phyloP scores from a whole-genome alignment of 108 stramenopile species.

The Skeletonema potamos region DNA sequence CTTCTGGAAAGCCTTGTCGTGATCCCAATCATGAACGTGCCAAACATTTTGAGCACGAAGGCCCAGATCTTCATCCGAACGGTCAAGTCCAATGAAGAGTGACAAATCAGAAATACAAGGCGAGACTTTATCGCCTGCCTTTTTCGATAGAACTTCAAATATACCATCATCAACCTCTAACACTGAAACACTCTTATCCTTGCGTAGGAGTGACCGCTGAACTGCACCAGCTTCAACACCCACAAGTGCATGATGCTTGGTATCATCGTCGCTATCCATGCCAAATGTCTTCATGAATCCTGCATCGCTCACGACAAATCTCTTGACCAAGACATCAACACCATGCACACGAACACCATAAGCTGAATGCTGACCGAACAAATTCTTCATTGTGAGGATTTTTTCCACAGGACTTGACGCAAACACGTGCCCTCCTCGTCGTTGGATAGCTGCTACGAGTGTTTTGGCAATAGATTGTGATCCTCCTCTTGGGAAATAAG shows the following conservation, averaged over 20 bases:
- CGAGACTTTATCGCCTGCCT: neutral
- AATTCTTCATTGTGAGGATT: constrained; percentile 18
- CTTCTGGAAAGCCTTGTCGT: constrained; percentile 29
- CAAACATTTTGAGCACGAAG: constrained; percentile 44
- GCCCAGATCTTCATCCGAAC: constrained; percentile 10
- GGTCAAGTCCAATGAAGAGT: constrained; percentile 27
- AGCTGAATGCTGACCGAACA: constrained; percentile 3
- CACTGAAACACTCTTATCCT: neutral
- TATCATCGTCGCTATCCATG: neutral
- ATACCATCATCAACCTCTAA: neutral
- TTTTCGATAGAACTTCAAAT: neutral
- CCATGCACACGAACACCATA: constrained; percentile 29
- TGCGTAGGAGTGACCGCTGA: constrained; percentile 15
- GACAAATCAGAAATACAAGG: constrained; percentile 19
- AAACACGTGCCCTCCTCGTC: constrained; percentile 29
- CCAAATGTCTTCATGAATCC: constrained; percentile 29
- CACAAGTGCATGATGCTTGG: constrained; percentile 6
- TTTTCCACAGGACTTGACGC: constrained; percentile 24
- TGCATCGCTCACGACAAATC: constrained; percentile 24
- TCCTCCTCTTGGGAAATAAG: constrained; percentile 31
- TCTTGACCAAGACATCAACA: constrained; percentile 17
- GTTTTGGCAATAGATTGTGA: constrained; percentile 21
- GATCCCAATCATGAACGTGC: constrained; percentile 33
- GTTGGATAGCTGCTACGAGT: constrained; percentile 16
- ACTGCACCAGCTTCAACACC: constrained; percentile 2